Evolutionary conservation across 208 protist species (phyloP).

Genomic region (Trypanosoma theileri): DNA sequence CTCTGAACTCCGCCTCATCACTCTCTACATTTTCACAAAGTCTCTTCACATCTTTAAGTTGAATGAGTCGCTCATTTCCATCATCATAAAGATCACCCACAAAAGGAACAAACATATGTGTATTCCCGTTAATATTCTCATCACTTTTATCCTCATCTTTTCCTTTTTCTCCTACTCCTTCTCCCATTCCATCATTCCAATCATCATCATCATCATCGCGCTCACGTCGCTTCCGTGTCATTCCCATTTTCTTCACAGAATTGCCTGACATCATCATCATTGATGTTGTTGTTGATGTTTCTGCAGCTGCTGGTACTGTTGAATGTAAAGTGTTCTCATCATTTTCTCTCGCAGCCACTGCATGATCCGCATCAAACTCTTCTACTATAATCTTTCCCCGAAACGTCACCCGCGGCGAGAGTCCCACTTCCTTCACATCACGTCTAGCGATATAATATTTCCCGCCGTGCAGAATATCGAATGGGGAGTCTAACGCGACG

Average conservation of each 20-base stretch:
- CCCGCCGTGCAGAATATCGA: constrained; percentile 71
- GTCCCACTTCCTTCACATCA: constrained; percentile 35
- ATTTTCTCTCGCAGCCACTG: constrained; percentile 14
- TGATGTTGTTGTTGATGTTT: neutral
- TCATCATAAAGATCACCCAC: constrained; percentile 51
- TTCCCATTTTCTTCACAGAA: neutral
- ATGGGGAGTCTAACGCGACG: constrained; percentile 82
- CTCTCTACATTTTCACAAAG: constrained; percentile 56
- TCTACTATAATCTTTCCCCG: constrained; percentile 76
- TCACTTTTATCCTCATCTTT: neutral
- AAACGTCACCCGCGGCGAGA: constrained; percentile 68
- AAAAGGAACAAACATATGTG: constrained; percentile 64
- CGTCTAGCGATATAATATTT: constrained; percentile 79
- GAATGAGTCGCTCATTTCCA: constrained; percentile 51
- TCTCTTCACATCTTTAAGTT: constrained; percentile 49
- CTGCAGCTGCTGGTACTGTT: neutral
- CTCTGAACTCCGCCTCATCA: constrained; percentile 48
- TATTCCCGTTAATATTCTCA: constrained; percentile 2
- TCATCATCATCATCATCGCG: neutral
- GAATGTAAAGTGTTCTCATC: neutral
- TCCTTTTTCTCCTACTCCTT: neutral
- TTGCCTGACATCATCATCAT: neutral
- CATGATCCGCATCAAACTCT: constrained; percentile 70
- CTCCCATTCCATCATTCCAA: neutral
- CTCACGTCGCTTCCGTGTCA: constrained; percentile 2